Conservation (phyloP, 495 filamentous ascomycete genomes). For the Daldinia bambusicola region DNA sequence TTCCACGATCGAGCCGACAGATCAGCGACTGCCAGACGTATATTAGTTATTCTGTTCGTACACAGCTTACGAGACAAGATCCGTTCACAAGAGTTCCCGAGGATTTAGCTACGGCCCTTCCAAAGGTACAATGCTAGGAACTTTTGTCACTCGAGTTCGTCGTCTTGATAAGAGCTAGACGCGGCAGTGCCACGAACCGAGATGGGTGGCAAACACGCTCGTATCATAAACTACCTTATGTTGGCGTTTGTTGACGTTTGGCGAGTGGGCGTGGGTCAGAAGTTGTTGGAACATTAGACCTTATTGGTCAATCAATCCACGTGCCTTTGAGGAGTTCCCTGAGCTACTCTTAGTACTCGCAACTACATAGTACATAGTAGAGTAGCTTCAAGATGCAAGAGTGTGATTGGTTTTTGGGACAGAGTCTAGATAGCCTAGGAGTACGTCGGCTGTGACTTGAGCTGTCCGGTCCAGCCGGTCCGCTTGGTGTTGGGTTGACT, state of each 20-base stretch:
- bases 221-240: slow-evolving; percentile 5
- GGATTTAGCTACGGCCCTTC: not conserved
- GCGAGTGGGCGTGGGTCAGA: slow-evolving; percentile 20
- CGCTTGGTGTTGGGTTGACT: slow-evolving; percentile 10
- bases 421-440: slow-evolving; percentile 18
- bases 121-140: too few relatives aligned
- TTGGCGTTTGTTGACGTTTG: slow-evolving; percentile 18
- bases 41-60: too few relatives aligned
- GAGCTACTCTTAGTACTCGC: too few relatives aligned
- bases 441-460: slow-evolving; percentile 5
- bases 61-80: not conserved
- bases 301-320: slow-evolving; percentile 40
- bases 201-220: slow-evolving; percentile 1
- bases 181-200: not conserved
- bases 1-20: not conserved
- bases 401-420: slow-evolving; percentile 29
- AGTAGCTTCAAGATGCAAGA: slow-evolving; percentile 16
- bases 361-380: too few relatives aligned
- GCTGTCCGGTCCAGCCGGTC: too few relatives aligned
- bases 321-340: slow-evolving; percentile 37
- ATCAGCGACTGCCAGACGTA: not conserved
- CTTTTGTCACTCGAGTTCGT: not conserved
- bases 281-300: slow-evolving; percentile 4
- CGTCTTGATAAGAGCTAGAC: not conserved
- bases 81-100: not conserved